Conservation (phyloP, 2,329 filamentous ascomycete genomes). For the Knufia fluminis region DNA sequence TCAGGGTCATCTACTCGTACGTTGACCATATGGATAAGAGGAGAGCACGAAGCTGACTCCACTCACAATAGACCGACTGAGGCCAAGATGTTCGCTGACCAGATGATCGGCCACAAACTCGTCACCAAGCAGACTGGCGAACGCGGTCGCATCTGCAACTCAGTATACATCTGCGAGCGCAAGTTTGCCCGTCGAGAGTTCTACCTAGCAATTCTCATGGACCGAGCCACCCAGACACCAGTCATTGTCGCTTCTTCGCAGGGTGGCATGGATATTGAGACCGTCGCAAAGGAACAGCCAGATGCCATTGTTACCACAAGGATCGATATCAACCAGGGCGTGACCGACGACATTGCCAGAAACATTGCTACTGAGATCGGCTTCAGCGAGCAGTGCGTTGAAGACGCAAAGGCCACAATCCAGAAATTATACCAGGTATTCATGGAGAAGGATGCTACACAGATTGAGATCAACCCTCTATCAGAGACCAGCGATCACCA, state of each 20-base stretch:
- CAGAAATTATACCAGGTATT: conserved; percentile 99
- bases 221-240: conserved; percentile 79
- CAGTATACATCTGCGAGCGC: conserved; percentile 98
- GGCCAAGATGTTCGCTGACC: conserved; percentile 94
- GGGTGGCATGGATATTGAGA: conserved; percentile 98
- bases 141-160: conserved; percentile 83
- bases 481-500: conserved; percentile 97
- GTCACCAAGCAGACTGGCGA: conserved; percentile 99
- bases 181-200: conserved; percentile 99
- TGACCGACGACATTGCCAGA: conserved; percentile 88
- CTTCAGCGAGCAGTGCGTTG: conserved; percentile 95
- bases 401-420: conserved; percentile 90
- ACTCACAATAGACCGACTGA: conserved; percentile 55
- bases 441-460: conserved; percentile 94
- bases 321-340: conserved; percentile 87
- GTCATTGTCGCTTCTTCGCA: conserved; percentile 97
- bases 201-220: conserved; percentile 98
- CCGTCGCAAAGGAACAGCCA: conserved; percentile 94
- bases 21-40: conserved; percentile 23
- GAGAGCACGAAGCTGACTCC: conserved; percentile 11
- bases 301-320: conserved; percentile 90
- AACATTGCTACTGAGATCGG: conserved; percentile 86
- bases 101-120: conserved; percentile 99
- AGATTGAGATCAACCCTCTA: conserved; percentile 99
- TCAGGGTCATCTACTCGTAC: conserved; percentile 94